Evolutionary conservation across 306 rosid species (phyloP).

Genomic region (Comarum palustre): DNA sequence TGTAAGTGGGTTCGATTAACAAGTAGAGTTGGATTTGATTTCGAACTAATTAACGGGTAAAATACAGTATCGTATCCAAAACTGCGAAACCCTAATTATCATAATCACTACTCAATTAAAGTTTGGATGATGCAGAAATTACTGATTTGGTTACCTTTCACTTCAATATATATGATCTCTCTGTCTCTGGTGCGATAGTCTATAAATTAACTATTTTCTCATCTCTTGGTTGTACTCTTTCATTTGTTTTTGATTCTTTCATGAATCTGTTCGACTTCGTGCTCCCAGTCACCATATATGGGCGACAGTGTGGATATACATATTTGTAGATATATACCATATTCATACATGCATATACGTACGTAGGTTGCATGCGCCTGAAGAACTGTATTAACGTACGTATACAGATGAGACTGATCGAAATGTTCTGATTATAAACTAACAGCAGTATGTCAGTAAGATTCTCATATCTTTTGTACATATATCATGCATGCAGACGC

Average conservation of each 20-base stretch:
- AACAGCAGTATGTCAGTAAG: background rate
- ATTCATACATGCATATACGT: background rate
- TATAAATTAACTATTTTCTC: conserved; percentile 33
- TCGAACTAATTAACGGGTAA: background rate
- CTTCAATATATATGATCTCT: background rate
- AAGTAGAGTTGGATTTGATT: background rate
- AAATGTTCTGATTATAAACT: background rate
- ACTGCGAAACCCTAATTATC: conserved; percentile 53
- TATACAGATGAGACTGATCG: background rate
- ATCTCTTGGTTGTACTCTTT: conserved; percentile 37
- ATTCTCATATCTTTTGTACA: conserved; percentile 1
- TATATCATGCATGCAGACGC: conserved; percentile 24
- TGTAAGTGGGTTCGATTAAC: background rate
- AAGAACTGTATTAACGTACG: background rate
- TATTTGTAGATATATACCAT: conserved; percentile 3
- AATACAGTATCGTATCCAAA: conserved; percentile 17
- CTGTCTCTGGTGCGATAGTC: conserved; percentile 28
- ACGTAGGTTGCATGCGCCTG: conserved; percentile 12
- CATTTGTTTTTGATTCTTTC: conserved; percentile 45
- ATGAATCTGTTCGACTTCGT: conserved; percentile 50
- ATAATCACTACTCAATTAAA: background rate
- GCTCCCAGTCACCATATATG: conserved; percentile 50
- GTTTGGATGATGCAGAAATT: background rate
- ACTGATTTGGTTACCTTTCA: background rate
- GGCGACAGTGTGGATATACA: conserved; percentile 16